Conservation (phyloP, 2,329 filamentous ascomycete genomes). For the Capronia americana region DNA sequence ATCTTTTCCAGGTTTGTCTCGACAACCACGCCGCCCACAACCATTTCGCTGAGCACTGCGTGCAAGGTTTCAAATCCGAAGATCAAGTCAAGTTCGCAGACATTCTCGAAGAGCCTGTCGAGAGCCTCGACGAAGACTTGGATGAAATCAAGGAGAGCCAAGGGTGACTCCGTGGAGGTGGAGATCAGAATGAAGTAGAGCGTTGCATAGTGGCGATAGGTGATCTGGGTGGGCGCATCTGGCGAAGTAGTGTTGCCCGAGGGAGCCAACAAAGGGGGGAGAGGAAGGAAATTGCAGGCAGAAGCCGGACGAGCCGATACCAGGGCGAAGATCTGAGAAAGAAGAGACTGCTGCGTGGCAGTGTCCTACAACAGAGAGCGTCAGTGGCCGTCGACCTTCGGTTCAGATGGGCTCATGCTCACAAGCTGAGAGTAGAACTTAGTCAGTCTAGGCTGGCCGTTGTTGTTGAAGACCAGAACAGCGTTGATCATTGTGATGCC, state of each 20-base stretch:
- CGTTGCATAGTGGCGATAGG: constrained; percentile 97
- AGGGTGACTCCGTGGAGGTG: constrained; percentile 92
- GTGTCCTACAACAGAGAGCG: constrained; percentile 71
- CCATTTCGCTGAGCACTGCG: constrained; percentile 56
- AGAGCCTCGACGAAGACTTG: constrained; percentile 98
- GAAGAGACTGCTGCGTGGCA: constrained; percentile 92
- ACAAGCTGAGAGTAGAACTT: constrained; percentile 99
- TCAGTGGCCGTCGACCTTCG: constrained; percentile 15
- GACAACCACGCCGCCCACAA: constrained; percentile 46
- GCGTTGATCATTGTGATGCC: constrained; percentile 85
- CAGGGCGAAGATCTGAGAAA: constrained; percentile 95
- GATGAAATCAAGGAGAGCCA: constrained; percentile 93
- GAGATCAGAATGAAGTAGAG: constrained; percentile 99
- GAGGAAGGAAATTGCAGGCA: constrained; percentile 95
- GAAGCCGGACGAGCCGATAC: constrained; percentile 90
- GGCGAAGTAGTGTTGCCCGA: constrained; percentile 54
- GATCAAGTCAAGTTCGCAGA: constrained; percentile 96
- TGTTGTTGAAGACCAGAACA: constrained; percentile 97
- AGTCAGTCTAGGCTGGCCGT: constrained; percentile 92
- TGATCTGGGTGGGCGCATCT: constrained; percentile 92
- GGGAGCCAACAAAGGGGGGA: constrained; percentile 67
- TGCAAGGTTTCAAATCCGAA: constrained; percentile 99
- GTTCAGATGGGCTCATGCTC: constrained; percentile 39
- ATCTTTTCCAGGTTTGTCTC: constrained; percentile 66
- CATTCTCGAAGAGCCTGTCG: constrained; percentile 95